Evolutionary conservation across 805 yeast genomes (phyloP), one percentile per base, ranked within the genome.

Genomic region (Blastobotrys peoriensis): DNA sequence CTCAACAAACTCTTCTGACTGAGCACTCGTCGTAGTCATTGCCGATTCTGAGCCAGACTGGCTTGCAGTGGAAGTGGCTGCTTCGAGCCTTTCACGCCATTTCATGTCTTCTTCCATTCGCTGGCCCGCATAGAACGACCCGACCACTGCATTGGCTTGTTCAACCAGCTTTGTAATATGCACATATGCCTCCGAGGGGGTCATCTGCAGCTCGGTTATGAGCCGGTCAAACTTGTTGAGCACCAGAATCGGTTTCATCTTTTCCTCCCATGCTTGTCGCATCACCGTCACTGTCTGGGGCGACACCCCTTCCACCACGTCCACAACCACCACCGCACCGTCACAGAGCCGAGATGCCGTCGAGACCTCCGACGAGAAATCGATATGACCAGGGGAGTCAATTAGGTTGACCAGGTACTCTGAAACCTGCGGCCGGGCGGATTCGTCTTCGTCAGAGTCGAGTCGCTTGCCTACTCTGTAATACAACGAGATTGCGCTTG

Each of bases 341-440:
- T 93, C 99, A 68, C 98, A 93, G 36, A 93, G 69, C 57, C 98
- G 73, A 1, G 98, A 88, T 1, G 98, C 95, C 0, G 96, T 86
- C 21, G 96, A 86, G 0, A 93, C 99, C 60, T 93, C 99, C 9
- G 94, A 83, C 1, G 95, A 83, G 62, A 93, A 93, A 65, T 93
- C 99, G 48, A 93, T 87, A 58, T 93, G 99, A n/a, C 99, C 99
- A 0, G 99, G 99, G 0, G 98, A 91, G 64, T 93, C 99, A 46
- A 93, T 91, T 56, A 93, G 73, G 60, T 93, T 93, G 59, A 93
- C 83, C 44, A 93, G 67, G 64, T 86, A 85, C 58, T 93, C 96
- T 35, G 77, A 78, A 33, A 82, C 75, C 6, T 43, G 45, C 13
- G 63, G 58, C n/a, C 45, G 47, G 25, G 46, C 41, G 18, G 41